Percentiles rank a stretch among this genome's conserved stretches.
Evolutionary conservation across 768 basidiomycete species (phyloP).

Genomic region (Dioszegia crocea): DNA sequence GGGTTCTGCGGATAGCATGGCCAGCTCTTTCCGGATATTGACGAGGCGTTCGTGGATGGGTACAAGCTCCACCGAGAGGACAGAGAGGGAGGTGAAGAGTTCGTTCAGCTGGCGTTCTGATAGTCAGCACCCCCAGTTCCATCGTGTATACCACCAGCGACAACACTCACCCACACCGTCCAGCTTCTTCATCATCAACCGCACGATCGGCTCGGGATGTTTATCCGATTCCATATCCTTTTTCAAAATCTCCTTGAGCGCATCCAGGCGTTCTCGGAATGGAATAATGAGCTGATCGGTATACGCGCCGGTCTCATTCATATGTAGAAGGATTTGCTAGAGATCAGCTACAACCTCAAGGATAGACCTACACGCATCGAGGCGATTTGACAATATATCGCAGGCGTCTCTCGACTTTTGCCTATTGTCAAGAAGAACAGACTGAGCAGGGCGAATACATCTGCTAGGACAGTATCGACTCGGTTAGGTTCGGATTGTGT

Average conservation of each 20-base stretch:
- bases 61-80: conserved; percentile 81
- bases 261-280: conserved; percentile 73
- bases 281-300: conserved; percentile 85
- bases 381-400: conserved; percentile 91
- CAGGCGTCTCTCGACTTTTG: conserved; percentile 88
- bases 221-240: conserved; percentile 74
- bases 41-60: conserved; percentile 88
- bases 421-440: conserved; percentile 98
- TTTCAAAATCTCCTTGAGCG: conserved; percentile 79
- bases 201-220: conserved; percentile 80
- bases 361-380: conserved; percentile 81
- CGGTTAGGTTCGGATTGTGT: conserved; percentile 59
- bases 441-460: conserved; percentile 91
- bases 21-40: conserved; percentile 79
- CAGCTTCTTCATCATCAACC: conserved; percentile 81
- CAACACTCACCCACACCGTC: conserved; percentile 76
- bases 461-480: conserved; percentile 88
- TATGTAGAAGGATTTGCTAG: conserved; percentile 88
- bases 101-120: conserved; percentile 74
- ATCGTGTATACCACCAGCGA: background rate
- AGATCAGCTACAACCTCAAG: background rate
- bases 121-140: conserved; percentile 4
- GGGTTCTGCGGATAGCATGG: conserved; percentile 73
- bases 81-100: conserved; percentile 77
- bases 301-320: conserved; percentile 93